Evolutionary conservation across 2,329 filamentous ascomycete species (phyloP).

Genomic region (Beauveria brongniartii): DNA sequence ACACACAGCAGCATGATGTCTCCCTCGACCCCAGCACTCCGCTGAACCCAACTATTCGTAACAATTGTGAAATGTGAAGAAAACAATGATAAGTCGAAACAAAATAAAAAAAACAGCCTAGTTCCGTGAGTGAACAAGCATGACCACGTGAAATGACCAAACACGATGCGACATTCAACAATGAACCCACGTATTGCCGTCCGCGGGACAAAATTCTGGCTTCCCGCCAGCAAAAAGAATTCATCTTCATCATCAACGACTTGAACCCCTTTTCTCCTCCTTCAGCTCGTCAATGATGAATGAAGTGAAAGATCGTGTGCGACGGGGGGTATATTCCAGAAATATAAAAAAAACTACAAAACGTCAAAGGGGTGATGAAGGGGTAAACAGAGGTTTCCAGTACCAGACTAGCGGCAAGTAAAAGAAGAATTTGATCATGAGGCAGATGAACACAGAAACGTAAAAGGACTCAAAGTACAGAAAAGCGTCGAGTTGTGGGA

Average conservation of each 20-base stretch:
- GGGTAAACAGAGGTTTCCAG: not conserved
- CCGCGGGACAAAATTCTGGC: too few species aligned
- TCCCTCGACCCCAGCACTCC: not conserved
- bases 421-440: not conserved
- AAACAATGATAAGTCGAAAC: not conserved
- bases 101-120: not conserved
- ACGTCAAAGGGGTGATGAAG: not conserved
- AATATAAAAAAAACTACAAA: not conserved
- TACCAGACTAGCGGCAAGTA: constrained; percentile 1
- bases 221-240: too few species aligned
- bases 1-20: not conserved
- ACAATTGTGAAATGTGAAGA: not conserved
- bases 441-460: not conserved
- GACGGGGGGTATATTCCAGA: constrained; percentile 10
- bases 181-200: too few species aligned
- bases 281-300: not conserved
- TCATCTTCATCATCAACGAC: too few species aligned
- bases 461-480: not conserved
- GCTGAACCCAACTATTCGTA: not conserved
- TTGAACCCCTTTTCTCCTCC: not conserved
- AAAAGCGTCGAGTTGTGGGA: not conserved
- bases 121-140: not conserved
- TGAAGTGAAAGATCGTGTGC: not conserved
- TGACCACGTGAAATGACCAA: not conserved
- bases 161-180: not conserved